A percentile compares a stretch with the other conserved stretches of the same genome.
These are phyloP conservation scores for Luffa aegyptiaca DNA, from an alignment of 306 rosid genomes.

Conservation along the genomic window DNA sequence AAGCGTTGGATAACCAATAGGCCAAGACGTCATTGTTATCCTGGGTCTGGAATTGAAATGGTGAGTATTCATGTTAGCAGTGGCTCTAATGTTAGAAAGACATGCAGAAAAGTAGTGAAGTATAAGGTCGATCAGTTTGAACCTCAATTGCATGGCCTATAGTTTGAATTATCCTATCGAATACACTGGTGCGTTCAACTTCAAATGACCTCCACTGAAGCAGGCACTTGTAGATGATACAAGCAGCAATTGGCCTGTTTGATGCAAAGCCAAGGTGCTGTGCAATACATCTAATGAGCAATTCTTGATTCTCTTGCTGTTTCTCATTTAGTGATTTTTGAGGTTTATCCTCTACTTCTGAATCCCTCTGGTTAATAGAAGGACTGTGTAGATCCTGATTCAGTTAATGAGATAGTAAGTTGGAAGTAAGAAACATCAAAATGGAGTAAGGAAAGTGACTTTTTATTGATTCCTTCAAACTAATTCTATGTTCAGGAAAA, in stretches of 20 bases:
- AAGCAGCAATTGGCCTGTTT: conserved; percentile 91
- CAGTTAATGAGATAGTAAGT: conserved; percentile 16
- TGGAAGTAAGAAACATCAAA: background rate
- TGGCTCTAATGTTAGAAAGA: background rate
- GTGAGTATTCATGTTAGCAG: background rate
- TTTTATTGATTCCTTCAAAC: background rate
- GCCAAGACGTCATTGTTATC: conserved; percentile 81
- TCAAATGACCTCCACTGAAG: conserved; percentile 99
- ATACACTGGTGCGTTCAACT: conserved; percentile 94
- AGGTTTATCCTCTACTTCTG: conserved; percentile 95
- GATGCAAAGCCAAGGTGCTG: conserved; percentile 94
- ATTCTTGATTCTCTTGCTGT: conserved; percentile 99
- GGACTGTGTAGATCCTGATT: conserved; percentile 64
- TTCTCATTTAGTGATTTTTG: conserved; percentile 97
- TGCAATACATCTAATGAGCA: conserved; percentile 75
- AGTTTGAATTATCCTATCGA: conserved; percentile 90
- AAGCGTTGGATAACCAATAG: conserved; percentile 94
- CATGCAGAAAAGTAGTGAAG: background rate
- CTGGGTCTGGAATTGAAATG: conserved; percentile 46
- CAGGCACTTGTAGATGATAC: conserved; percentile 90
- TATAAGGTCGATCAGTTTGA: background rate
- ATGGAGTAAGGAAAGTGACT: background rate
- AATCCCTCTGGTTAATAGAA: conserved; percentile 62
- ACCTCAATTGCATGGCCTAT: conserved; percentile 82
- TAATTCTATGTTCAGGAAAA: background rate